These are phyloP conservation scores for Plasmodium falciparum DNA, from an alignment of 169 alveolate genomes.

Conservation along the genomic window DNA sequence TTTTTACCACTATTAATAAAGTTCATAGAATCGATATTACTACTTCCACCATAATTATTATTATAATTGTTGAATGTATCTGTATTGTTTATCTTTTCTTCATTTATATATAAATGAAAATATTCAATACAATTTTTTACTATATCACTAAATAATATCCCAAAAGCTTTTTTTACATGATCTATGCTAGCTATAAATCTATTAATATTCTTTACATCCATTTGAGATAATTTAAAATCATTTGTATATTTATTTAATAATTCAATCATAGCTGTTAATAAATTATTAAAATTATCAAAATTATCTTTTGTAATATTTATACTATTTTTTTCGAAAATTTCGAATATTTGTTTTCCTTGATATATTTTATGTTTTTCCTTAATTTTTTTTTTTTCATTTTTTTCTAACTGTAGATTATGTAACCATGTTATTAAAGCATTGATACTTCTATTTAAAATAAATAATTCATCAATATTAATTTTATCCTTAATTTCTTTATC, in stretches of 20 bases:
- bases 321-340: conserved; percentile 48
- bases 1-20: conserved; percentile 24
- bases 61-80: conserved; percentile 9
- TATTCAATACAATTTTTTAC: conserved; percentile 79
- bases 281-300: conserved; percentile 47
- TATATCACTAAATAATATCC: conserved; percentile 79
- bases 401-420: conserved; percentile 39
- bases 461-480: conserved; percentile 46
- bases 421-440: conserved; percentile 60
- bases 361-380: conserved; percentile 75
- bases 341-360: conserved; percentile 72
- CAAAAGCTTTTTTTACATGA: conserved; percentile 77
- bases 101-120: conserved; percentile 79
- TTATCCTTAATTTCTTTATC: conserved; percentile 54
- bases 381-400: conserved; percentile 54
- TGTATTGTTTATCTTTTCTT: conserved; percentile 61
- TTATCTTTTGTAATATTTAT: conserved; percentile 64
- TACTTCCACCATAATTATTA: no score
- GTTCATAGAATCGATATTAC: conserved; percentile 2
- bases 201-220: conserved; percentile 78
- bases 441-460: conserved; percentile 64
- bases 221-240: conserved; percentile 77
- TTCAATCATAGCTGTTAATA: conserved; percentile 56
- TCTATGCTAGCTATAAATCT: conserved; percentile 79
- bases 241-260: conserved; percentile 63